Base-by-base conservation (phyloP, 2,329 filamentous ascomycete genomes). In the Colletotrichum chlorophyti region DNA sequence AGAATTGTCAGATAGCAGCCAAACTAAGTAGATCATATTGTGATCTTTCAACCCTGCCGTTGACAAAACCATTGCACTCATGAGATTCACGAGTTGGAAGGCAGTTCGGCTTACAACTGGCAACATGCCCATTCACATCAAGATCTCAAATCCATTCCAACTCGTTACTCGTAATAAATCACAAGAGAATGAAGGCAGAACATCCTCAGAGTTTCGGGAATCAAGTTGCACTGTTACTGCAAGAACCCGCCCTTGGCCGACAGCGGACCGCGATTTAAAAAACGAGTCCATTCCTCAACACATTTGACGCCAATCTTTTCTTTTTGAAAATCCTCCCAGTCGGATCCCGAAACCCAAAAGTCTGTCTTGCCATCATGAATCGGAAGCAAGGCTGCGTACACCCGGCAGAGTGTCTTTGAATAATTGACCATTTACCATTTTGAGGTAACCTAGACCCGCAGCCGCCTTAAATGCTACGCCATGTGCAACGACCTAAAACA, bases 401-500 rank as follows among this genome's bases (percentile, higher is more conserved):
- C 31, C 32, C 52, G 27, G 43, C 55, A 59, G n/a, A 32, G 24
- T 53, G 55, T 45, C 43, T 48, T 54, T 55, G 45, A 58, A 58
- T 31, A 59, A 59, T 59, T 63, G 58, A 62, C 53, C 61, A 48
- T 63, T 54, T 60, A 63, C 61, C 61, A 63, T 63, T 63, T 62
- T 61, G 70, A 72, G 69, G 72, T 72, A 71, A 71, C 70, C 72
- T 66, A 70, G 71, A 72, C 69, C 72, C 74, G 69, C 66, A 72
- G 69, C 72, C 74, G 69, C 72, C 73, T 70, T 70, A 69, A 68
- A 75, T 74, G 70, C 74, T 77, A 75, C 74, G 74, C 75, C 74
- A 75, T 73, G 73, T 74, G 70, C 68, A 67, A 74, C 74, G 73
- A 76, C 72, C 69, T 69, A 75, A 65, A 74, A 75, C 65, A 74